Conservation (phyloP, 441 rosid genomes). For the Arabidopsis hybrid region DNA sequence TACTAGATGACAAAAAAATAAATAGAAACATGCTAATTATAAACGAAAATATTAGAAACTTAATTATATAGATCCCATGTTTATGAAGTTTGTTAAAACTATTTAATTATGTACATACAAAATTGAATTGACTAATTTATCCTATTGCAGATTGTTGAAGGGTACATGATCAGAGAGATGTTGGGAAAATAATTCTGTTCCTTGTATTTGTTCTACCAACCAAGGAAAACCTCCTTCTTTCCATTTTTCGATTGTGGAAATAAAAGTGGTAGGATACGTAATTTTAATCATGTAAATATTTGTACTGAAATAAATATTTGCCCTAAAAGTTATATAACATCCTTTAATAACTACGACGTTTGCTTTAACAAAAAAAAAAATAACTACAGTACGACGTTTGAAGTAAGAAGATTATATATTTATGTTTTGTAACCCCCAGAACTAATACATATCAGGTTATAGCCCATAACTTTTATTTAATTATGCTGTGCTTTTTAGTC, state of each 20-base stretch:
- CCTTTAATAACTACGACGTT: too few relatives aligned
- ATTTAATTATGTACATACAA: not conserved
- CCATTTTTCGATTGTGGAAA: not conserved
- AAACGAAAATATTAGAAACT: too few relatives aligned
- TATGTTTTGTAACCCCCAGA: not conserved
- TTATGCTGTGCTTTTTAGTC: not conserved
- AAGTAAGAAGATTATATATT: not conserved
- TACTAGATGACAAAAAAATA: too few relatives aligned
- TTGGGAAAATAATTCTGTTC: not conserved
- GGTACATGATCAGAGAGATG: not conserved
- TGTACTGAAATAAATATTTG: not conserved
- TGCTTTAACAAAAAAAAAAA: too few relatives aligned
- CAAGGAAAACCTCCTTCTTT: not conserved
- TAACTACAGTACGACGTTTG: not conserved
- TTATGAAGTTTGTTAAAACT: not conserved
- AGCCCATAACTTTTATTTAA: not conserved
- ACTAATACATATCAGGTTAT: not conserved
- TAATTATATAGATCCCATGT: too few relatives aligned
- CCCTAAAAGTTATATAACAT: too few relatives aligned
- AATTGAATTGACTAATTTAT: not conserved
- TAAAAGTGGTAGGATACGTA: not conserved
- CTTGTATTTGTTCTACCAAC: slow-evolving; percentile 11
- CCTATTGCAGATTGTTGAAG: slow-evolving; percentile 41
- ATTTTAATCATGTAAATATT: not conserved
- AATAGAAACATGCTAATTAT: too few relatives aligned